Evolutionary conservation across 371 early-diverging fungal species (phyloP), one percentile per base, ranked within the genome.

Genomic region (Lichtheimia ornata): DNA sequence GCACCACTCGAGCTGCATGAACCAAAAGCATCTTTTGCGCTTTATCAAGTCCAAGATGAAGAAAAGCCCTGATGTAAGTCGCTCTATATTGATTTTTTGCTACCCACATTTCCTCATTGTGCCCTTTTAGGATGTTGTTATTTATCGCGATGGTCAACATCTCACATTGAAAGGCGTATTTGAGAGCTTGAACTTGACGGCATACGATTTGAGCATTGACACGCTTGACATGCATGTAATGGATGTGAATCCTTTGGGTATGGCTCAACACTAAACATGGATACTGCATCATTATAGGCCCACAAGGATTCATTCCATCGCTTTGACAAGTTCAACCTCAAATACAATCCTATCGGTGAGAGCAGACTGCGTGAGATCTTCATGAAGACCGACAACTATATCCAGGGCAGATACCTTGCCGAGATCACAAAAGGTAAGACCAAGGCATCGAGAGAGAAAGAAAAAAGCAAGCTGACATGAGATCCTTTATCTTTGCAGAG

Each of bases 271-370:
- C 35, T 35, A 35, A 35, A 11, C 28, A 4, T 44, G 6, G 15
- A 53, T 42, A 17, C 13, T 12, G 25, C 22, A 1, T 15, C 22
- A 1, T 15, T 20, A 51, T 59, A 81, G 81, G 91, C 91, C 1
- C 91, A 93, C 65, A 88, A 88, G 55, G 91, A 91, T 62, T 87
- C 93, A 2, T 93, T 92, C 74, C 91, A 98, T 74, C 85, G 98
- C 28, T 97, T 97, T 66, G 98, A 99, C 82, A 94, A 96, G 75
- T 98, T 99, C 85, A 98, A 98, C 74, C 81, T 95, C 50, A 97
- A 99, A 76, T 99, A 98, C 77, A 97, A 97, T 66, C 97, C 97
- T 4, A 88, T 95, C 41, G 97, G 97, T 18, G 86, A 87, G 59
- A 83, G 83, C 56, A 76, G 86, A 62, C 60, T 88, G 63, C 77